Base-by-base conservation (phyloP, 2,329 filamentous ascomycete species). In the Aspergillus costaricaensis region DNA sequence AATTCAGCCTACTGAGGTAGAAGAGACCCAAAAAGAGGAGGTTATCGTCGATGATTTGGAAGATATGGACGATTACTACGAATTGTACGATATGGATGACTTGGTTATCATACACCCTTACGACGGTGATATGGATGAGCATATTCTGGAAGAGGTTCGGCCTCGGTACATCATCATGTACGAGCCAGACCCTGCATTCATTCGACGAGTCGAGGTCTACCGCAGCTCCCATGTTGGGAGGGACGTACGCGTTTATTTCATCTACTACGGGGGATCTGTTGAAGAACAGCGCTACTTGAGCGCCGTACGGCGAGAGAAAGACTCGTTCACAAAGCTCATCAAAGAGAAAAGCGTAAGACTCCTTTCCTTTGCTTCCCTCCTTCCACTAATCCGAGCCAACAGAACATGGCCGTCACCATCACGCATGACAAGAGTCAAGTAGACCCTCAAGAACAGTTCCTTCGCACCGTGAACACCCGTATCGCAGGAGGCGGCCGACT, bases 91-190 rank as follows among this genome's bases (percentile, higher is more conserved):
- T 57, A 95, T 96, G 87, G 86, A 91, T 67, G 91, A 96, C 66
- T 81, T 98, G 19, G 84, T 98, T 12, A 87, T 96, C 43, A 83
- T 98, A 17, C 95, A 98, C 74, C 90, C 95, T 1, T 99, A 96
- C 74, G 92, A 96, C 61, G 93, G 93, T 10, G 95, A 98, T 73
- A 90, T 94, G 80, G 95, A 99, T 74, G 95, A 98, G 73, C 91
- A 96, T 74, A 85, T 98, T n/a, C 84, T 99, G 1, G 94, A 99
- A 74, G 95, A 99, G 77, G 84, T 95, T 60, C 92, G 91, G 71
- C 95, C 95, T 36, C 88, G 91, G 62, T 97, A 97, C 76, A 92
- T 99, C 61, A 90, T 99, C 79, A 98, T 99, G 95, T 99, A 97
- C 76, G 95, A 98, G 74, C 94, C 95, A 1, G 92, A 98, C 66